These are phyloP conservation scores for Marasmius oreades DNA, from an alignment of 1,284 basidiomycete species.

Conservation along the genomic window DNA sequence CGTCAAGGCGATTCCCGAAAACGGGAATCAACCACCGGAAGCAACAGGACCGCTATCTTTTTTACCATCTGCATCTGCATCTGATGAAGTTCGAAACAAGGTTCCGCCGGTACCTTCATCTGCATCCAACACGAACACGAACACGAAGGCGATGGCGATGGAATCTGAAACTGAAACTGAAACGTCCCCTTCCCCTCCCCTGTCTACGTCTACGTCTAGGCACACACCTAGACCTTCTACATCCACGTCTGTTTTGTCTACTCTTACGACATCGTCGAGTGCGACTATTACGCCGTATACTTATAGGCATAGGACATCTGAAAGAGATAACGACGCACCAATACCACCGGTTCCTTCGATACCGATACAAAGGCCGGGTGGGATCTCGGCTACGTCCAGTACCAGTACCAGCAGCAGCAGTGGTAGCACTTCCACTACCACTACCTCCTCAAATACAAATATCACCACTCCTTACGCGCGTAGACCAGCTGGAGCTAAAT, in stretches of 20 bases:
- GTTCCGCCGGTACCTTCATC: too few relatives aligned
- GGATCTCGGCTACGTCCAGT: too few relatives aligned
- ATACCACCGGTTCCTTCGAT: neutral
- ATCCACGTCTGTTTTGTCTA: slow-evolving; percentile 2
- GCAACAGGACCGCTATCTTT: too few relatives aligned
- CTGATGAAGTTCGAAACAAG: too few relatives aligned
- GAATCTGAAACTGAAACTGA: too few relatives aligned
- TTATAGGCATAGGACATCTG: neutral
- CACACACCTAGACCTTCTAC: slow-evolving; percentile 1
- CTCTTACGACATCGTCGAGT: slow-evolving; percentile 1
- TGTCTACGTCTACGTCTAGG: neutral
- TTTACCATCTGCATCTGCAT: too few relatives aligned
- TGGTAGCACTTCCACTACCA: neutral
- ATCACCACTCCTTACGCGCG: neutral
- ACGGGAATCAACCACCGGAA: too few relatives aligned
- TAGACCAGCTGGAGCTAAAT: neutral
- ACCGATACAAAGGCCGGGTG: neutral
- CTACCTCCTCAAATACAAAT: neutral
- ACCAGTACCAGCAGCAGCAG: neutral
- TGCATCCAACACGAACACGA: too few relatives aligned
- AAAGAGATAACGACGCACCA: neutral
- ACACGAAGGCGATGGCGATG: too few relatives aligned
- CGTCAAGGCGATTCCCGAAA: too few relatives aligned
- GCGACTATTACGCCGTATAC: slow-evolving; percentile 5
- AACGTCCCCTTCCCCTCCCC: too few relatives aligned